phyloP scores from a whole-genome alignment of 1,284 basidiomycete species.

The Thelephora terrestris region DNA sequence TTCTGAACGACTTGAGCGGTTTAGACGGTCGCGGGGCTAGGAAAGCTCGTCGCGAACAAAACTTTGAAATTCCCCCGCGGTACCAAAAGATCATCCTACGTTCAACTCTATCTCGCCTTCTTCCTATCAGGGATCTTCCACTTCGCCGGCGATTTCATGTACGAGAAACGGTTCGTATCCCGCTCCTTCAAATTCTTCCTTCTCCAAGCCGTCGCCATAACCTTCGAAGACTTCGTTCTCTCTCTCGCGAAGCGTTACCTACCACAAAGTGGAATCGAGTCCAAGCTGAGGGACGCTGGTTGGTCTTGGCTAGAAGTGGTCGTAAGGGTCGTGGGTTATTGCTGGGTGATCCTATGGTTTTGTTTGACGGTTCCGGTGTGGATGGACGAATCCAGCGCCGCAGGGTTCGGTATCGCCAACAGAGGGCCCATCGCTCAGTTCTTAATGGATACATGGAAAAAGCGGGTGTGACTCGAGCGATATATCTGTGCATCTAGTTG shows the following conservation, averaged over 20 bases:
- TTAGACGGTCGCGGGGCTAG: constrained; percentile 15
- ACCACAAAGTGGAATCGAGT: constrained; percentile 1
- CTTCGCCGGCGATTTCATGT: constrained; percentile 14
- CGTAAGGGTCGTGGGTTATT: constrained; percentile 4
- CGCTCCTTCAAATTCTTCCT: constrained; percentile 20
- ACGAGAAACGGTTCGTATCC: constrained; percentile 7
- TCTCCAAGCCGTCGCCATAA: constrained; percentile 19
- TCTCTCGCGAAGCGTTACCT: not conserved
- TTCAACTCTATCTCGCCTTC: constrained; percentile 24
- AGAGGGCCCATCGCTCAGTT: not conserved
- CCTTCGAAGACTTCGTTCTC: constrained; percentile 22
- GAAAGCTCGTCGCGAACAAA: constrained; percentile 11
- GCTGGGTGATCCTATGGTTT: constrained; percentile 11
- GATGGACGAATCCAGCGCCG: constrained; percentile 1
- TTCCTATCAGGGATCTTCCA: constrained; percentile 22
- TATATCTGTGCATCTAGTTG: too few species aligned
- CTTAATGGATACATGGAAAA: not conserved
- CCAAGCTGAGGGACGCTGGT: not conserved
- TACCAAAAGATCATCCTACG: constrained; percentile 18
- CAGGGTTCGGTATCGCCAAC: not conserved
- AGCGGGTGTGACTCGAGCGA: too few species aligned
- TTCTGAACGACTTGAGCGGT: not conserved
- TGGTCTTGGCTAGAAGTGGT: too few species aligned
- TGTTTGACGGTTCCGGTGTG: not conserved
- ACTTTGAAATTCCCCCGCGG: constrained; percentile 14